Percentiles rank a stretch among this genome's conserved stretches.
Conservation (phyloP, 495 filamentous ascomycete genomes). For the Endocarpon pusillum region DNA sequence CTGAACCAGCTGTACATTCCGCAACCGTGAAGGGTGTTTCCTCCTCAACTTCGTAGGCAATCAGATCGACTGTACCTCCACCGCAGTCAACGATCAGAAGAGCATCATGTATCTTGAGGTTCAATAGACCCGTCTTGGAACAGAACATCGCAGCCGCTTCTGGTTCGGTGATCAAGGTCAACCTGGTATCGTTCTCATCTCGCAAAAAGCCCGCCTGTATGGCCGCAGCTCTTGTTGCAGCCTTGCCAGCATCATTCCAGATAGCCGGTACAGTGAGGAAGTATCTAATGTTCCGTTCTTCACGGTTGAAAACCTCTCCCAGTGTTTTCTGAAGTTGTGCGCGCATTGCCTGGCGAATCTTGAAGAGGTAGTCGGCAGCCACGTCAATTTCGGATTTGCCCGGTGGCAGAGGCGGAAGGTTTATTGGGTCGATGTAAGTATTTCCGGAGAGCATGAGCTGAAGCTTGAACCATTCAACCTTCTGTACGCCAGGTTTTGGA, state of each 20-base stretch:
- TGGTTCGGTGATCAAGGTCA: slow-evolving; percentile 60
- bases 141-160: slow-evolving; percentile 69
- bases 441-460: slow-evolving; percentile 69
- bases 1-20: slow-evolving; percentile 62
- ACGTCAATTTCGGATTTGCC: slow-evolving; percentile 71
- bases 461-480: slow-evolving; percentile 74
- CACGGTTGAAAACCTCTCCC: slow-evolving; percentile 59
- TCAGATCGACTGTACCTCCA: slow-evolving; percentile 66
- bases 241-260: slow-evolving; percentile 71
- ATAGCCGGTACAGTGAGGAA: slow-evolving; percentile 65
- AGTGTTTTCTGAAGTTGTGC: slow-evolving; percentile 59
- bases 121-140: slow-evolving; percentile 58
- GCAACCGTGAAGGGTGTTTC: slow-evolving; percentile 61
- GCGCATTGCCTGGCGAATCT: slow-evolving; percentile 60
- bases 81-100: slow-evolving; percentile 68
- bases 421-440: slow-evolving; percentile 70
- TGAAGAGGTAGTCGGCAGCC: slow-evolving; percentile 65
- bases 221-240: slow-evolving; percentile 56
- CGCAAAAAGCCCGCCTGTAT: slow-evolving; percentile 63
- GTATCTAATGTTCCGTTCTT: slow-evolving; percentile 64
- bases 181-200: slow-evolving; percentile 59
- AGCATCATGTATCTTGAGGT: slow-evolving; percentile 59
- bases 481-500: slow-evolving; percentile 63
- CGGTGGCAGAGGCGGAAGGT: slow-evolving; percentile 57
- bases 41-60: slow-evolving; percentile 68